These are phyloP conservation scores for Theobroma grandiflorum DNA, from an alignment of 441 rosid species.

Conservation along the genomic window DNA sequence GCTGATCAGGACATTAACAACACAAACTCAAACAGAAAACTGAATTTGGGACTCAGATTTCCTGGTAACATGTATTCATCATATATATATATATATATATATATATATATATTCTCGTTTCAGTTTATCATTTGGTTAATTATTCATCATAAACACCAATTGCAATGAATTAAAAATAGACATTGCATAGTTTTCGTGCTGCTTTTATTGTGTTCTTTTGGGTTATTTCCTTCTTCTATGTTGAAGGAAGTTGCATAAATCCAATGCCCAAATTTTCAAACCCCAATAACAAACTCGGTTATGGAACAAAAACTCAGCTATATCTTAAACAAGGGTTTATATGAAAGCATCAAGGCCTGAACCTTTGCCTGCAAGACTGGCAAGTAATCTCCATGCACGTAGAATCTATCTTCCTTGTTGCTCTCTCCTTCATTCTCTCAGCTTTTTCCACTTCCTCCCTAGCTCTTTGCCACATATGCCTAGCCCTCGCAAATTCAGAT, in stretches of 20 bases:
- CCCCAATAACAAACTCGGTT: conserved; percentile 32
- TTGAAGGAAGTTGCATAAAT: conserved; percentile 32
- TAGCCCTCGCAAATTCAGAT: conserved; percentile 84
- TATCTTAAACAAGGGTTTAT: conserved; percentile 24
- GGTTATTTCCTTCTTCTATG: conserved; percentile 24
- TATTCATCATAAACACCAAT: neutral
- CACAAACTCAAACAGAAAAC: neutral
- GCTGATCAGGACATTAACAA: neutral
- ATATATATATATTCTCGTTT: neutral
- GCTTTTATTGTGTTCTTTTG: conserved; percentile 13
- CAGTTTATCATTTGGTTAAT: neutral
- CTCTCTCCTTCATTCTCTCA: conserved; percentile 78
- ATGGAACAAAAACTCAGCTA: conserved; percentile 9
- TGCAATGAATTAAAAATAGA: conserved; percentile 10
- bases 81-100: too few relatives aligned
- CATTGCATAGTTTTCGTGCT: neutral
- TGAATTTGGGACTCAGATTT: neutral
- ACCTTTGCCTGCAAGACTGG: conserved; percentile 93
- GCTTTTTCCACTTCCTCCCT: conserved; percentile 86
- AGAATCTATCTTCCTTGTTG: conserved; percentile 70
- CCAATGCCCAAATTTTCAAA: conserved; percentile 40
- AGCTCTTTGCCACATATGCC: conserved; percentile 87
- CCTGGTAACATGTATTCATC: neutral
- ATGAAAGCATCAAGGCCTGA: conserved; percentile 58
- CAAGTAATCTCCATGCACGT: conserved; percentile 96